Evolutionary conservation across 345 rosid genomes (phyloP).

Genomic region (Erysimum cheiranthoides): DNA sequence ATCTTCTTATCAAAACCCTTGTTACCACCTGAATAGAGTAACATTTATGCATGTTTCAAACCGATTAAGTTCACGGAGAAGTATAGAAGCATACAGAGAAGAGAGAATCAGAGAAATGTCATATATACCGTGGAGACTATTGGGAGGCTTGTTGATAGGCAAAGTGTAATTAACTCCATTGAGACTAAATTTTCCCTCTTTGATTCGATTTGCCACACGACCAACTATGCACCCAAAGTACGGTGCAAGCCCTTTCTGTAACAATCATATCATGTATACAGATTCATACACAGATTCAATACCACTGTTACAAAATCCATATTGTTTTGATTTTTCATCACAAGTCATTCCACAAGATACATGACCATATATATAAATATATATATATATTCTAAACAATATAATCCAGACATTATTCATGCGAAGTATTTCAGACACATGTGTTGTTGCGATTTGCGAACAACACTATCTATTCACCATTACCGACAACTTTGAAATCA

Average conservation of each 20-base stretch:
- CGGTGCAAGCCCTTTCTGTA: slow-evolving; percentile 80
- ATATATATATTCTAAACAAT: background rate
- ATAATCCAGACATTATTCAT: slow-evolving; percentile 13
- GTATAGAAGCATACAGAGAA: slow-evolving; percentile 9
- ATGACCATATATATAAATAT: background rate
- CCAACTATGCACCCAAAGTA: slow-evolving; percentile 97
- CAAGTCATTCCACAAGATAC: background rate
- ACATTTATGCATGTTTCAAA: background rate
- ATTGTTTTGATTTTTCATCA: background rate
- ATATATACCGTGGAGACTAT: slow-evolving; percentile 86
- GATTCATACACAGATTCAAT: background rate
- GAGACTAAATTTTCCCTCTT: slow-evolving; percentile 79
- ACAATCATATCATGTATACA: slow-evolving; percentile 4
- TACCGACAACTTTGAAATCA: background rate
- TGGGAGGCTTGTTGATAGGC: slow-evolving; percentile 89
- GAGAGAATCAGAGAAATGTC: background rate
- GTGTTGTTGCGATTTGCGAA: too few relatives aligned
- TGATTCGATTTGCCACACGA: slow-evolving; percentile 89
- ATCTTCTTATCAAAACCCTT: slow-evolving; percentile 83
- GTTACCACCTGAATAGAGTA: slow-evolving; percentile 66
- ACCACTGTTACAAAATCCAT: slow-evolving; percentile 1
- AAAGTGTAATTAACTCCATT: slow-evolving; percentile 71
- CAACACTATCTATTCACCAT: background rate
- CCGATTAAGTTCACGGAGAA: background rate
- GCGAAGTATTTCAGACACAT: too few relatives aligned